Evolutionary conservation across 176 grass and related monocot genomes (phyloP), one percentile per base, ranked within the genome.

Genomic region (Rhipidocladum racemiflorum): DNA sequence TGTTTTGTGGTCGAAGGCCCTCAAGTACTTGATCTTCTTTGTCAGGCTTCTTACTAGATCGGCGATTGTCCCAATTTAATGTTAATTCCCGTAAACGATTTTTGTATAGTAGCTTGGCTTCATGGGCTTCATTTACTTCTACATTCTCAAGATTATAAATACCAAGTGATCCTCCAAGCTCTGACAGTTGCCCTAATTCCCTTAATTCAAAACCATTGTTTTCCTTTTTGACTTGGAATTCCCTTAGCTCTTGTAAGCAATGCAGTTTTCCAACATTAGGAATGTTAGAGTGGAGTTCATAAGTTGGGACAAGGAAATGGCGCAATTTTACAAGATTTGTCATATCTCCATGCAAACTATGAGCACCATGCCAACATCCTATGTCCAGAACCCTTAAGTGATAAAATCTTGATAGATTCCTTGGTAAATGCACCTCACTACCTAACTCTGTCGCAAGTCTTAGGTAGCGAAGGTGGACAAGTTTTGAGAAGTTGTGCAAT

Each of bases 301-400:
- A 0, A 1, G 0, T 0, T 35, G 11, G 43, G 7, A 23, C 12
- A 65, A 63, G 40, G 28, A 79, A 79, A n/a, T 66, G 44, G 11
- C 61, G 45, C 20, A 79, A 1, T 5, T 79, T 79, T 36, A n/a
- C 27, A 66, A 79, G 76, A 4, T 79, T 64, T 0, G 2, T 3
- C 20, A 51, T 51, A 9, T 17, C 18, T n/a, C 13, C 5, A 17
- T 43, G 20, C 1, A 34, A 36, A 35, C 0, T 1, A 3, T 0
- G 0, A 2, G 0, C 7, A 2, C 4, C 9, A 3, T 0, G 0
- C 10, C 10, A 6, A 9, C 0, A 0, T 50, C 9, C 0, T 7
- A 78, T 5, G 21, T 78, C 61, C 29, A 79, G 2, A 2, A 79
- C 18, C 4, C 5, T 34, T n/a, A 79, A 36, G 17, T 79, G 76